A percentile compares a stretch with the other conserved stretches of the same genome.
Evolutionary conservation across 495 filamentous ascomycete genomes (phyloP).

Genomic region (Pyronema domesticum): DNA sequence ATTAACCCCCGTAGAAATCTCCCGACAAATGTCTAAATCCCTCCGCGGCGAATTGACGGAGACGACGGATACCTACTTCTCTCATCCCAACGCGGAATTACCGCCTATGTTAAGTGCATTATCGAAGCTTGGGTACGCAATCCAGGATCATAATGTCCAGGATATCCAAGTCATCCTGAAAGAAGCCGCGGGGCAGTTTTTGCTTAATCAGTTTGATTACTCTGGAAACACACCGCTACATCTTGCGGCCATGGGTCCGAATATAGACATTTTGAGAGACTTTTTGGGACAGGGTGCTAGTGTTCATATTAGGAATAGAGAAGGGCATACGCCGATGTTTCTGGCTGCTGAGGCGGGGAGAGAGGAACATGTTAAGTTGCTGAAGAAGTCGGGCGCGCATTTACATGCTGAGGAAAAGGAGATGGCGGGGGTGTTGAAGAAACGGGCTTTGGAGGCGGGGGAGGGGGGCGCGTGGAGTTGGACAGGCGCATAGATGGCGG

Average conservation of each 20-base stretch:
- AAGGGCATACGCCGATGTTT: slow-evolving; percentile 58
- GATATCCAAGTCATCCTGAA: slow-evolving; percentile 48
- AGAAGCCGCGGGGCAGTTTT: slow-evolving; percentile 38
- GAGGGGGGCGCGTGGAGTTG: neutral
- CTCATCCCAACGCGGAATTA: slow-evolving; percentile 42
- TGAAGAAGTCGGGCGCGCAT: slow-evolving; percentile 54
- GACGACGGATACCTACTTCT: slow-evolving; percentile 33
- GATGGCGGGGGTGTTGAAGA: slow-evolving; percentile 14
- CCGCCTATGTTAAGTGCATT: slow-evolving; percentile 35
- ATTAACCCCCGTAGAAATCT: slow-evolving; percentile 43
- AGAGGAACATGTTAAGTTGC: slow-evolving; percentile 42
- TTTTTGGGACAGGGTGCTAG: slow-evolving; percentile 63
- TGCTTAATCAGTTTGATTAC: slow-evolving; percentile 68
- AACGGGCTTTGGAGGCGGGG: neutral
- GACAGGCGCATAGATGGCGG: too few species aligned
- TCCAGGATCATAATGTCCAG: slow-evolving; percentile 50
- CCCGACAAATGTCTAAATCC: slow-evolving; percentile 51
- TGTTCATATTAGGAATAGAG: slow-evolving; percentile 68
- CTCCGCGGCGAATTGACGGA: slow-evolving; percentile 80
- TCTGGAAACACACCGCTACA: slow-evolving; percentile 80
- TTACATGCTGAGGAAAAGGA: slow-evolving; percentile 34
- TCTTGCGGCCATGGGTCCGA: slow-evolving; percentile 43
- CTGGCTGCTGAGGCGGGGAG: slow-evolving; percentile 42
- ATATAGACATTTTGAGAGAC: slow-evolving; percentile 46
- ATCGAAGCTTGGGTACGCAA: slow-evolving; percentile 63